Evolutionary conservation across 2,329 filamentous ascomycete species (phyloP).

Genomic region (Teratosphaeria pseudoeucalypti): DNA sequence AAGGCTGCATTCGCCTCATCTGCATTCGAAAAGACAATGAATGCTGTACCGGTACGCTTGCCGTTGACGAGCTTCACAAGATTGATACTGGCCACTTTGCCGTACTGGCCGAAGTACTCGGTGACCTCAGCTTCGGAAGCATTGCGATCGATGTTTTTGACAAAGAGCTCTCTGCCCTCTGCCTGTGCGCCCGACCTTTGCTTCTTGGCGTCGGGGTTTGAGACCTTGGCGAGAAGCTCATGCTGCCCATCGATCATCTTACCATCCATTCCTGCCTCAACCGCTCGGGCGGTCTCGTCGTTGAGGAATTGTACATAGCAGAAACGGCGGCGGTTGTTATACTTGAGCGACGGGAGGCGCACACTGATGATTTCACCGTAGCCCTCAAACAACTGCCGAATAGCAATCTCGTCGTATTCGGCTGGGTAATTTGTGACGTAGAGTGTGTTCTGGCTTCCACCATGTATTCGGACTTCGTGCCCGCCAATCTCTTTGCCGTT

Average conservation of each 20-base stretch:
- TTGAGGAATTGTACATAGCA: conserved; percentile 88
- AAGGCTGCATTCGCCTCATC: conserved; percentile 25
- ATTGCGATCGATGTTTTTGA: conserved; percentile 77
- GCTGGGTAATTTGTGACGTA: conserved; percentile 88
- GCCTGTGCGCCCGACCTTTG: conserved; percentile 66
- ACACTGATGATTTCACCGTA: conserved; percentile 78
- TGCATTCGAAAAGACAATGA: conserved; percentile 62
- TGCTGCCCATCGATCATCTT: conserved; percentile 57
- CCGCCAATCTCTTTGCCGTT: conserved; percentile 71
- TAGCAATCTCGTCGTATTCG: conserved; percentile 58
- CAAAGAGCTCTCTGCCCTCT: conserved; percentile 79
- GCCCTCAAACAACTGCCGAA: conserved; percentile 56
- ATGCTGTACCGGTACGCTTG: conserved; percentile 66
- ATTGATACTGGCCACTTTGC: conserved; percentile 61
- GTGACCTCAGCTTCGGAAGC: conserved; percentile 58
- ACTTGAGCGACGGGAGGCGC: conserved; percentile 84
- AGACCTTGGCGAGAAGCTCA: conserved; percentile 68
- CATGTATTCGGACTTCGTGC: conserved; percentile 59
- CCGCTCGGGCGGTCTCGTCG: conserved; percentile 52
- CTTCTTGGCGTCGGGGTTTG: conserved; percentile 70
- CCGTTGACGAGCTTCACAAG: conserved; percentile 59
- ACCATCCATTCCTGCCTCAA: conserved; percentile 62
- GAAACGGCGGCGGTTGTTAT: conserved; percentile 79
- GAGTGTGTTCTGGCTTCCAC: conserved; percentile 69
- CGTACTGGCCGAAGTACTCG: conserved; percentile 63